A percentile compares a stretch with the other conserved stretches of the same genome.
These are phyloP conservation scores for Erodium maritimum DNA, from an alignment of 345 rosid genomes.

Conservation along the genomic window DNA sequence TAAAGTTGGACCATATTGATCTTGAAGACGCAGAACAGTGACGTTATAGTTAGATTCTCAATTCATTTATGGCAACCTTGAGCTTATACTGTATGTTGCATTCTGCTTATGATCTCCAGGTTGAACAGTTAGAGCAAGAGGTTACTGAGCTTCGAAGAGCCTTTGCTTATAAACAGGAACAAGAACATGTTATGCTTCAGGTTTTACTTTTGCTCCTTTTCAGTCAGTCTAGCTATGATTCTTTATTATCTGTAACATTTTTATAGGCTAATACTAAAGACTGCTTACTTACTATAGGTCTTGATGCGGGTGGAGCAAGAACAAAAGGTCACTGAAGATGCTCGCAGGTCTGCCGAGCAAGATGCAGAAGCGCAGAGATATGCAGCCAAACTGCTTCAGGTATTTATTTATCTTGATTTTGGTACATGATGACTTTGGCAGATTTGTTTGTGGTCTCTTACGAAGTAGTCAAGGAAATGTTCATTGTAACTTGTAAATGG, in stretches of 20 bases:
- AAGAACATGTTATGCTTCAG: conserved; percentile 97
- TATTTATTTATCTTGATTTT: conserved; percentile 2
- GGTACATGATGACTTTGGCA: background rate
- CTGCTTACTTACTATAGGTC: conserved; percentile 42
- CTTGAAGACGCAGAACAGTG: conserved; percentile 28
- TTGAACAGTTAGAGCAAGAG: conserved; percentile 82
- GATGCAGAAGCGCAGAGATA: conserved; percentile 94
- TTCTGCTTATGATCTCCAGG: conserved; percentile 39
- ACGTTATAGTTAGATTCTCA: conserved; percentile 42
- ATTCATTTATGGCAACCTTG: background rate
- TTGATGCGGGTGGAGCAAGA: conserved; percentile 99
- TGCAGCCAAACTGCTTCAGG: conserved; percentile 89
- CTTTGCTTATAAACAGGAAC: conserved; percentile 95
- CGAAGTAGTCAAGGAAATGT: background rate
- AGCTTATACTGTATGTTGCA: background rate
- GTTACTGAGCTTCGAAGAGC: conserved; percentile 55
- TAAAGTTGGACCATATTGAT: conserved; percentile 53
- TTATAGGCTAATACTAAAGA: background rate
- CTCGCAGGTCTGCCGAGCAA: conserved; percentile 96
- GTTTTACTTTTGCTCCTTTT: conserved; percentile 27
- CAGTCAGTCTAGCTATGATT: background rate
- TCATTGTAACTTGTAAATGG: too few relatives aligned
- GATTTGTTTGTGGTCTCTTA: background rate
- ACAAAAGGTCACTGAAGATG: conserved; percentile 93
- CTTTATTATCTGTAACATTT: conserved; percentile 4